Evolutionary conservation across 306 rosid species (phyloP).

Genomic region (Vicia sativa): DNA sequence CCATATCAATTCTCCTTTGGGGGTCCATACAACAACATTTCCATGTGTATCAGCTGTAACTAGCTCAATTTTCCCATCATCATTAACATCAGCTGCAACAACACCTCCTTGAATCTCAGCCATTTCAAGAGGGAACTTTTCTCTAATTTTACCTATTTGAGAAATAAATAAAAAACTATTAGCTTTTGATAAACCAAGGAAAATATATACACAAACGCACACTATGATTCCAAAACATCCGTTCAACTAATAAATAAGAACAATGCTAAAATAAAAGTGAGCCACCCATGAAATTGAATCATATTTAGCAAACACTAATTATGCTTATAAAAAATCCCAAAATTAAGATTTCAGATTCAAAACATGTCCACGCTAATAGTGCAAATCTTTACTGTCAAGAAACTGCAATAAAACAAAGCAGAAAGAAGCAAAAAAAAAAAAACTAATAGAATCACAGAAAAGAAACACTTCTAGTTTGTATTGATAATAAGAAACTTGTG

Average conservation of each 20-base stretch:
- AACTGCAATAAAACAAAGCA: constrained; percentile 17
- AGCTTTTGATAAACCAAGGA: constrained; percentile 16
- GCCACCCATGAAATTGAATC: constrained; percentile 25
- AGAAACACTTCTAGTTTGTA: background rate
- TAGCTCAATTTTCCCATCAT: constrained; percentile 96
- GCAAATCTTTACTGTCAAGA: background rate
- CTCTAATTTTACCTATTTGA: constrained; percentile 82
- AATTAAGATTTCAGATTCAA: background rate
- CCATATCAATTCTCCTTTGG: constrained; percentile 89
- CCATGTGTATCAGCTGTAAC: constrained; percentile 92
- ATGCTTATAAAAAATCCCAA: background rate
- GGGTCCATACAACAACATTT: constrained; percentile 95
- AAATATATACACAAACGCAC: background rate
- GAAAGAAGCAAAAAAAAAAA: constrained; percentile 8
- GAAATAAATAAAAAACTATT: constrained; percentile 28
- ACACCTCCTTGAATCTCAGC: constrained; percentile 94
- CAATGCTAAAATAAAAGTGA: constrained; percentile 28
- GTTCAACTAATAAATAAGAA: constrained; percentile 9
- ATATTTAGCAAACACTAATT: constrained; percentile 12
- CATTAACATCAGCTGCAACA: constrained; percentile 95
- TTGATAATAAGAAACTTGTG: background rate
- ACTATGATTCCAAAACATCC: background rate
- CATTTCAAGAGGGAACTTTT: constrained; percentile 97
- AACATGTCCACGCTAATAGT: background rate
- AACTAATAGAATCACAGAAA: constrained; percentile 10